These are phyloP conservation scores for Cochlearia excelsa DNA, from an alignment of 345 rosid genomes.

Conservation along the genomic window DNA sequence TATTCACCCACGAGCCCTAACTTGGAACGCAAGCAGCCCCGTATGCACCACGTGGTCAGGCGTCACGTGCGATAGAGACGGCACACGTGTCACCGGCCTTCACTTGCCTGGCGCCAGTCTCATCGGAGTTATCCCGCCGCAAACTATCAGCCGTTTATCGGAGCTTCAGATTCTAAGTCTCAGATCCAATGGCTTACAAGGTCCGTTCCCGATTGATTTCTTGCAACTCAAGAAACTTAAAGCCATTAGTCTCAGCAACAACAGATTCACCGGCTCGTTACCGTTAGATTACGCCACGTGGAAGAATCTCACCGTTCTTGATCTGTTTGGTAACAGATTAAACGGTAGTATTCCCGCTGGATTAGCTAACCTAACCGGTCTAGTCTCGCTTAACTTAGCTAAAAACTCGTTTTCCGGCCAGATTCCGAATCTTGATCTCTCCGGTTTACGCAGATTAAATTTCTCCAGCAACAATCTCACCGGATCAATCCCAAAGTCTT, in stretches of 20 bases:
- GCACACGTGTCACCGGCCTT: constrained; percentile 57
- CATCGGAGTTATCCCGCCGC: constrained; percentile 51
- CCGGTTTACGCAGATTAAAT: constrained; percentile 53
- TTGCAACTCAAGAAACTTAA: constrained; percentile 57
- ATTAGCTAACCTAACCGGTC: constrained; percentile 49
- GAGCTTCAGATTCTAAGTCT: constrained; percentile 68
- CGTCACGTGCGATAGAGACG: constrained; percentile 58
- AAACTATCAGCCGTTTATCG: constrained; percentile 75
- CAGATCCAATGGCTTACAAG: constrained; percentile 66
- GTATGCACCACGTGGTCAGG: constrained; percentile 74
- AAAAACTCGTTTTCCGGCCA: constrained; percentile 69
- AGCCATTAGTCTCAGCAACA: constrained; percentile 55
- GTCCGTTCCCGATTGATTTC: constrained; percentile 67
- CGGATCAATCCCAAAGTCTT: constrained; percentile 61
- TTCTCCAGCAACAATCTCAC: constrained; percentile 65
- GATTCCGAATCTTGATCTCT: constrained; percentile 56
- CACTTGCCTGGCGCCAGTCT: constrained; percentile 70
- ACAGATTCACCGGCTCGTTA: constrained; percentile 60
- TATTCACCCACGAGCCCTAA: constrained; percentile 48
- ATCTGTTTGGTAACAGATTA: constrained; percentile 61
- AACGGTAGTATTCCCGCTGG: constrained; percentile 66
- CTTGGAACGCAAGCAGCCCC: constrained; percentile 54
- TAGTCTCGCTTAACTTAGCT: constrained; percentile 54
- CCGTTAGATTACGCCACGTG: constrained; percentile 67
- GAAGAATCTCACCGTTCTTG: constrained; percentile 57